Evolutionary conservation across 805 yeast species (phyloP), one percentile per base, ranked within the genome.

Genomic region (Metschnikowia cubensis): DNA sequence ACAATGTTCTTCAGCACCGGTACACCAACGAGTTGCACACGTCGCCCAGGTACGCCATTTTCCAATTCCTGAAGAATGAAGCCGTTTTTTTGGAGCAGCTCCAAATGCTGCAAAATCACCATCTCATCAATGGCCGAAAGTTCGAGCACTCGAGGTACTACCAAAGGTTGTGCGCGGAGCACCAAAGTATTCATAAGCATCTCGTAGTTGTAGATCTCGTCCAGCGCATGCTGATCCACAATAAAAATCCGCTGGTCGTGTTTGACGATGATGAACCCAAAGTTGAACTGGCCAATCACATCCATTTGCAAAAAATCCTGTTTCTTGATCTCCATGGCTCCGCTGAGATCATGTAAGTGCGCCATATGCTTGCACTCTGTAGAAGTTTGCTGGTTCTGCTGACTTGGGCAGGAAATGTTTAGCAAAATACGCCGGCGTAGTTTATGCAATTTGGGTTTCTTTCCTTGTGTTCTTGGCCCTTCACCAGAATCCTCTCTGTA

Each of bases 191-290:
- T 65, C 57, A 81, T 83, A 14, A 87, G 67, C 44, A 71, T 73
- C 65, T 94, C 99, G 70, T 89, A 94, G 65, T 94, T 94, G 71
- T 61, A 89, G 58, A 91, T 94, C 61, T 94, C 99, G 69, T 94
- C 99, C 56, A 96, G 87, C 0, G 99, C 99, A 70, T 94, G 99
- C 66, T 94, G 99, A 65, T 94, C 99, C 43, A 94, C 77, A 33
- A 94, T 91, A 59, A 94, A 91, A 32, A 92, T 59, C 61, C 89
- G 89, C 22, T 62, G 63, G 2, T 64, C 61, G n/a, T 67, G 65
- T 45, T 83, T 73, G 2, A 80, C 77, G 0, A 88, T 94, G n/a
- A 94, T 89, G 59, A 94, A 94, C 0, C 98, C 99, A n/a, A 87
- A 68, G 64, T 94, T 94, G 70, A 94, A 94, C 67, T 94, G 99